These are phyloP conservation scores for Ophiostoma fasciatum DNA, from an alignment of 2,329 filamentous ascomycete species.

Conservation along the genomic window DNA sequence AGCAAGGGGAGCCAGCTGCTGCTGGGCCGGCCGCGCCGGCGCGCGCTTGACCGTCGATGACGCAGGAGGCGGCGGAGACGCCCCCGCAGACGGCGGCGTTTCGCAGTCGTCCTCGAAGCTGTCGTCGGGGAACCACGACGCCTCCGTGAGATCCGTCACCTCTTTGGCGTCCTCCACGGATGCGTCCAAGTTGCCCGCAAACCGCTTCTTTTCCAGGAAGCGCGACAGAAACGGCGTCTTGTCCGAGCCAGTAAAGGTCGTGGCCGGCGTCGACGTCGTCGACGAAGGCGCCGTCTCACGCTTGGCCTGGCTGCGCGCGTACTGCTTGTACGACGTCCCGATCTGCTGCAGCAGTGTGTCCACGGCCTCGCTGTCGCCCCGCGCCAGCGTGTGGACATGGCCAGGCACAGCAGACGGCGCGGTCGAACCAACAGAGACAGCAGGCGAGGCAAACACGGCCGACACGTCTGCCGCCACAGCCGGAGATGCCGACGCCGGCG, in stretches of 20 bases:
- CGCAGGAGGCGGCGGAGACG: too few species aligned
- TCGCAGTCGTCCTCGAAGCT: slow-evolving; percentile 32
- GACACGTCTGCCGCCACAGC: too few species aligned
- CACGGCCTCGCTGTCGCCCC: slow-evolving; percentile 40
- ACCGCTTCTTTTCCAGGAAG: slow-evolving; percentile 46
- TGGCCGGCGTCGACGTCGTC: background rate
- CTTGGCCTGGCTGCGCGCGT: slow-evolving; percentile 18
- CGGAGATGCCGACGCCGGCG: too few species aligned
- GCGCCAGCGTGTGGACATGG: slow-evolving; percentile 47
- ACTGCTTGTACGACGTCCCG: slow-evolving; percentile 36
- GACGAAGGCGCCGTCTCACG: slow-evolving; percentile 8
- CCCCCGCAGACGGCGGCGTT: background rate
- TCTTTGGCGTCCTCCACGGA: slow-evolving; percentile 45
- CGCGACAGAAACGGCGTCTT: slow-evolving; percentile 54
- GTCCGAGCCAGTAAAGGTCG: slow-evolving; percentile 40
- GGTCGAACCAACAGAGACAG: too few species aligned
- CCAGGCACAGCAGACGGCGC: slow-evolving; percentile 24
- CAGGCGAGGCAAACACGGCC: too few species aligned
- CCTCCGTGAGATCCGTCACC: too few species aligned
- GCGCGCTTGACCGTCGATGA: slow-evolving; percentile 33
- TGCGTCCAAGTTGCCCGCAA: slow-evolving; percentile 43
- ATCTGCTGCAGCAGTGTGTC: slow-evolving; percentile 36
- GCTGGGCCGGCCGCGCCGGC: slow-evolving; percentile 41
- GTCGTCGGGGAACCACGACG: slow-evolving; percentile 36
- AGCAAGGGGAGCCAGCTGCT: slow-evolving; percentile 27